A percentile compares a stretch with the other conserved stretches of the same genome.
Evolutionary conservation across 208 protist species (phyloP).

Genomic region (Leishmania lainsoni): DNA sequence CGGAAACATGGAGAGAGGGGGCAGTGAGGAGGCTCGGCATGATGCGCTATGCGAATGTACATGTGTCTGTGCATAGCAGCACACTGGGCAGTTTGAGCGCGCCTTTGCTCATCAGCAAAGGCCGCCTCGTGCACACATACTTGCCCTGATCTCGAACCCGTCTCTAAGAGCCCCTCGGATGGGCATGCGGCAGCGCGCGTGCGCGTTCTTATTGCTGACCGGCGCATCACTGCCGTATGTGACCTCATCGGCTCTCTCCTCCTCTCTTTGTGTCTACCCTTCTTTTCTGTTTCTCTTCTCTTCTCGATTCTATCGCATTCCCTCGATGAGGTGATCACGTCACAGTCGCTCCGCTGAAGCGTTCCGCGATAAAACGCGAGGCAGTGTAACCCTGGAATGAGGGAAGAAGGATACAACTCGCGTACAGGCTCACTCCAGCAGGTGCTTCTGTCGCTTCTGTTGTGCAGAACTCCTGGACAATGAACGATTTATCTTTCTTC

Average conservation of each 20-base stretch:
- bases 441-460: not conserved
- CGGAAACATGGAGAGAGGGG: not conserved
- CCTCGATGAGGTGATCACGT: not conserved
- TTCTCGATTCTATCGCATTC: not conserved
- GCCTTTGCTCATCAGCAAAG: not conserved
- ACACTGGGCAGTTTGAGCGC: not conserved
- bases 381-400: not conserved
- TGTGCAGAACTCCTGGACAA: conserved; percentile 1
- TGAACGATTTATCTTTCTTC: conserved; percentile 48
- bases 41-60: not conserved
- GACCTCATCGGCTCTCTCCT: not conserved
- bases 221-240: not conserved
- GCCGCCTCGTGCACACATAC: not conserved
- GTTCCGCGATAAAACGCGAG: not conserved
- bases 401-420: not conserved
- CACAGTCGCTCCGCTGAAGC: not conserved
- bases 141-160: not conserved
- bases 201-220: not conserved
- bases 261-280: not conserved
- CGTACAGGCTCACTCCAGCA: not conserved
- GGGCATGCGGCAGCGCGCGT: not conserved
- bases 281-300: too few species aligned
- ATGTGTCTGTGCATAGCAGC: not conserved
- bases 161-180: not conserved
- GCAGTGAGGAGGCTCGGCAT: not conserved